Conservation (phyloP, 352 stramenopile genomes). For the Phytophthora uliginosa region DNA sequence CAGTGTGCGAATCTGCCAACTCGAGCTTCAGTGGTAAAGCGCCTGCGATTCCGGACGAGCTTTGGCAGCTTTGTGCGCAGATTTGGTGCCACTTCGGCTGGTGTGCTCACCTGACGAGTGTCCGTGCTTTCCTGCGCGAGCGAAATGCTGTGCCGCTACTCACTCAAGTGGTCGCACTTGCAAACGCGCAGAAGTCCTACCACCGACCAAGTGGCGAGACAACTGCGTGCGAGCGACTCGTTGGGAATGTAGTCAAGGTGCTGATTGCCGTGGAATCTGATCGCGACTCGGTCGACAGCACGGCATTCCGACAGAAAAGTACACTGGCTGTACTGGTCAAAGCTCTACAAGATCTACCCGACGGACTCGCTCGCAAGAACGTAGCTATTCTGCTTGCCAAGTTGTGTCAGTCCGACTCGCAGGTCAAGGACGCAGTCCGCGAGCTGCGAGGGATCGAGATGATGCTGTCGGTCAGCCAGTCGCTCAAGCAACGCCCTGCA, state of each 20-base stretch:
- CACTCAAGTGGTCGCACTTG: constrained; percentile 48
- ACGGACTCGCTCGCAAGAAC: constrained; percentile 78
- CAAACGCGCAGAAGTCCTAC: constrained; percentile 43
- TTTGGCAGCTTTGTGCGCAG: constrained; percentile 74
- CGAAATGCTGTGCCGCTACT: constrained; percentile 44
- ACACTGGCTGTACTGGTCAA: constrained; percentile 52
- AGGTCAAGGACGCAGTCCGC: constrained; percentile 65
- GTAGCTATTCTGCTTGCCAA: constrained; percentile 81
- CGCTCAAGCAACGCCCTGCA: constrained; percentile 33
- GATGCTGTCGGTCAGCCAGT: constrained; percentile 77
- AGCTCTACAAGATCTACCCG: constrained; percentile 50
- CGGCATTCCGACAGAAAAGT: constrained; percentile 38
- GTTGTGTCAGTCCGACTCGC: constrained; percentile 59
- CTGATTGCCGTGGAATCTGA: constrained; percentile 61
- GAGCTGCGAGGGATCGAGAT: constrained; percentile 83
- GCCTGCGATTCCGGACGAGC: constrained; percentile 26
- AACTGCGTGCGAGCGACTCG: constrained; percentile 55
- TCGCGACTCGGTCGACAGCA: constrained; percentile 12
- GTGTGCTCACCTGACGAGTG: constrained; percentile 41
- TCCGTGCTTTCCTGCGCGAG: constrained; percentile 51
- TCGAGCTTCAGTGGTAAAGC: constrained; percentile 19
- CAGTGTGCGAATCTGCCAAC: constrained; percentile 38
- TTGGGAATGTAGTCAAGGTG: constrained; percentile 78
- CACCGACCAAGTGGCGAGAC: constrained; percentile 12
- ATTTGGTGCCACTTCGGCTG: constrained; percentile 83